Percentiles rank a stretch among this genome's conserved stretches.
Conservation (phyloP, 116 monocot species). For the Trichopus zeylanicus region DNA sequence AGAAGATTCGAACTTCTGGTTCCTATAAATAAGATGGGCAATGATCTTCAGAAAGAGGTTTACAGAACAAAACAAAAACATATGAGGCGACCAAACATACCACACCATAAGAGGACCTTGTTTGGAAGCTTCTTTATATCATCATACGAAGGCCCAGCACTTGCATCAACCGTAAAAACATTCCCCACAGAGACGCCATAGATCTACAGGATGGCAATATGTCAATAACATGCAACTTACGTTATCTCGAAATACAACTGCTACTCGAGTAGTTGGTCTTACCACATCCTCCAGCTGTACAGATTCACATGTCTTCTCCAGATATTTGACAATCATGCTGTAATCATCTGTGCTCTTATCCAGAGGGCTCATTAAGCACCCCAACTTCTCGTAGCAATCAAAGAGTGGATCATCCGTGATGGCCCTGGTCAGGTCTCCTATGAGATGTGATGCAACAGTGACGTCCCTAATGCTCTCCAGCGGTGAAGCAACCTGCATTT, state of each 20-base stretch:
- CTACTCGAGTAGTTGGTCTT: not conserved
- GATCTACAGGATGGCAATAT: slow-evolving; percentile 15
- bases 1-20: slow-evolving; percentile 57
- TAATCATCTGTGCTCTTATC: slow-evolving; percentile 69
- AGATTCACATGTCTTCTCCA: slow-evolving; percentile 58
- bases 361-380: slow-evolving; percentile 37
- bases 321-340: slow-evolving; percentile 66
- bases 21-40: slow-evolving; percentile 19
- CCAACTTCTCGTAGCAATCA: slow-evolving; percentile 41
- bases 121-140: slow-evolving; percentile 61
- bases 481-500: slow-evolving; percentile 26
- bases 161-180: slow-evolving; percentile 47
- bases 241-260: no score
- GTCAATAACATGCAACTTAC: no score
- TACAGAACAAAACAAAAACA: no score
- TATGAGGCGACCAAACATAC: slow-evolving; percentile 29
- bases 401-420: slow-evolving; percentile 51
- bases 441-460: slow-evolving; percentile 42
- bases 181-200: slow-evolving; percentile 52
- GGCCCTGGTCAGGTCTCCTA: slow-evolving; percentile 37
- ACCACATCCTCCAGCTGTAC: slow-evolving; percentile 43
- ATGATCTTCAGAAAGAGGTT: no score
- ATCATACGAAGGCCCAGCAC: slow-evolving; percentile 37
- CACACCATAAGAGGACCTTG: slow-evolving; percentile 72
- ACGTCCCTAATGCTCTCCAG: slow-evolving; percentile 44